Percentiles rank a stretch among this genome's conserved stretches.
phyloP scores from a whole-genome alignment of 306 rosid species.

The Corylus avellana region DNA sequence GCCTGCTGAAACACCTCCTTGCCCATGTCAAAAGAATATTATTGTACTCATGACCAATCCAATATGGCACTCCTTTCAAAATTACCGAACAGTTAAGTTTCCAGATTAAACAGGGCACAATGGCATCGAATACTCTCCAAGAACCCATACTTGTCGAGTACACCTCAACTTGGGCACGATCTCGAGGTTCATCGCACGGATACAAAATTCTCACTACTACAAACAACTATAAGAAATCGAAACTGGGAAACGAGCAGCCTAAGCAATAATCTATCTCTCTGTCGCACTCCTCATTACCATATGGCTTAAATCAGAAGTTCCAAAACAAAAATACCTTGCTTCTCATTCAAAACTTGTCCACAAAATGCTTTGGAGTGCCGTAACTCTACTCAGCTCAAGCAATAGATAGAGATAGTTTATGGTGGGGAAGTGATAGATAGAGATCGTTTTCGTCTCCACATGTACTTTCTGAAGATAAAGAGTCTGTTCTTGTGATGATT shows the following conservation, averaged over 20 bases:
- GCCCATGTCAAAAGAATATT: constrained; percentile 9
- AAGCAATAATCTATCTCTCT: background rate
- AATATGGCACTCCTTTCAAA: no score
- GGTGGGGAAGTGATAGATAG: background rate
- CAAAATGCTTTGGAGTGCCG: no score
- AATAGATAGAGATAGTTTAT: constrained; percentile 10
- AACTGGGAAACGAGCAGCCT: background rate
- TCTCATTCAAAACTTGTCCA: background rate
- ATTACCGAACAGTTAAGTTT: no score
- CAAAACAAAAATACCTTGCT: background rate
- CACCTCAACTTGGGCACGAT: no score
- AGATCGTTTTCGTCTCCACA: constrained; percentile 20
- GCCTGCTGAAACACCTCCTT: background rate
- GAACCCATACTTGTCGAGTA: no score
- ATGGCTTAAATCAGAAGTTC: background rate
- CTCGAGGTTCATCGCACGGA: no score
- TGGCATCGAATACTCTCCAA: no score
- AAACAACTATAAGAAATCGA: background rate
- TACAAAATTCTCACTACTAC: no score
- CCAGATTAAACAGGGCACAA: no score
- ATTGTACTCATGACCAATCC: no score
- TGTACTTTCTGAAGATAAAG: constrained; percentile 2
- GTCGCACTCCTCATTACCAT: background rate
- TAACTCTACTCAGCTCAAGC: background rate
- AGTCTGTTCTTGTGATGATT: constrained; percentile 11